These are phyloP conservation scores for Lunularia cruciata DNA, from an alignment of 225 moss, liverwort and hornwort species.

Conservation along the genomic window DNA sequence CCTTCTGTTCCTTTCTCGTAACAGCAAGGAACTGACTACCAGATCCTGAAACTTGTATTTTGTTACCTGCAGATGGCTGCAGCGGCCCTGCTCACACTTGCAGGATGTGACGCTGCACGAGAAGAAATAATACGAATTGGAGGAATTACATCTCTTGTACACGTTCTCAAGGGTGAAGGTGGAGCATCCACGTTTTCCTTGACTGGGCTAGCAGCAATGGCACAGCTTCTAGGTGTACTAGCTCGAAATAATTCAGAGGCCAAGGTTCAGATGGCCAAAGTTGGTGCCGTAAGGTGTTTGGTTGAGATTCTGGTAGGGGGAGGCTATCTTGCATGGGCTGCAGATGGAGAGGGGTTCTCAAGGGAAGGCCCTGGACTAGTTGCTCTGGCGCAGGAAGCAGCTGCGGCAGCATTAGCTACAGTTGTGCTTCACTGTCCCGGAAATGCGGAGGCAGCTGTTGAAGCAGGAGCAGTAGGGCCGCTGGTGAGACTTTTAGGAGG, in stretches of 20 bases:
- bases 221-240: constrained; percentile 64
- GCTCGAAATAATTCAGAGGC: constrained; percentile 53
- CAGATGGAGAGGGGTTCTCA: constrained; percentile 24
- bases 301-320: constrained; percentile 54
- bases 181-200: constrained; percentile 51
- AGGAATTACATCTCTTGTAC: constrained; percentile 59
- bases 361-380: constrained; percentile 32
- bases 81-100: constrained; percentile 60
- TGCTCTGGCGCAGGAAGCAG: constrained; percentile 63
- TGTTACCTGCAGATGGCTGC: constrained; percentile 58
- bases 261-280: constrained; percentile 54
- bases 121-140: constrained; percentile 62
- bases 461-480: constrained; percentile 56
- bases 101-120: constrained; percentile 53
- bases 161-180: constrained; percentile 50
- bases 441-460: constrained; percentile 54
- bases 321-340: constrained; percentile 28
- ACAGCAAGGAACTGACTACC: neutral
- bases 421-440: constrained; percentile 48
- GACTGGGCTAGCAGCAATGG: constrained; percentile 70
- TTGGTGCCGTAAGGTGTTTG: constrained; percentile 60
- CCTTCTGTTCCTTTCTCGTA: neutral
- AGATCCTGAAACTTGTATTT: neutral
- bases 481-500: constrained; percentile 51
- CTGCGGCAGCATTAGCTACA: constrained; percentile 60